Conservation (phyloP, 164 flowering plant species). For the Protea cynaroides region DNA sequence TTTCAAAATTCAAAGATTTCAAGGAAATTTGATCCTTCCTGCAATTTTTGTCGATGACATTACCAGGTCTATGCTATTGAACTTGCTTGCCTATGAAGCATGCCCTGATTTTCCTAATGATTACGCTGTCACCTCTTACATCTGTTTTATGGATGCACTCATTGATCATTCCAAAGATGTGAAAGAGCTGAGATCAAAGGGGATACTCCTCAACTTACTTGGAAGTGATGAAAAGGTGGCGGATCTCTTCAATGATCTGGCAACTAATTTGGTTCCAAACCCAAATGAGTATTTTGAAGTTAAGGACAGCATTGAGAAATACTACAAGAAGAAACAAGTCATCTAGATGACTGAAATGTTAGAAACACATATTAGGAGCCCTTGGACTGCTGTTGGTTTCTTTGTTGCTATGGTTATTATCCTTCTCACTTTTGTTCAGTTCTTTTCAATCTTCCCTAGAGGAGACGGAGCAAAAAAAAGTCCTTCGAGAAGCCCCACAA, state of each 20-base stretch:
- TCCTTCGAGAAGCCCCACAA: no score
- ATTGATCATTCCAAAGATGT: no score
- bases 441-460: background rate
- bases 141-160: no score
- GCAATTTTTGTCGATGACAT: conserved; percentile 1
- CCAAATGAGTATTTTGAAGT: no score
- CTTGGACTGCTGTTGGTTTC: conserved; percentile 3
- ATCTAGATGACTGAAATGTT: conserved; percentile 4
- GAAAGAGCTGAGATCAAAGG: no score
- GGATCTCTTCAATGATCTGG: no score
- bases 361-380: conserved; percentile 2
- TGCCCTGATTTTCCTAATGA: conserved; percentile 1
- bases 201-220: no score
- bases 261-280: no score
- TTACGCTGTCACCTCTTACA: conserved; percentile 4
- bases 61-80: conserved; percentile 9
- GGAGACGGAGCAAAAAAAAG: no score
- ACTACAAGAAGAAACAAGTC: background rate
- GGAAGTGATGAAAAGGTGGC: no score
- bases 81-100: conserved; percentile 11
- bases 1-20: background rate
- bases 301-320: no score
- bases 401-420: background rate
- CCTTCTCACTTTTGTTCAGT: background rate
- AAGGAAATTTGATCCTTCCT: conserved; percentile 7